Base-by-base conservation (phyloP, 2,329 filamentous ascomycete species). In the Colletotrichum neosansevieriae region DNA sequence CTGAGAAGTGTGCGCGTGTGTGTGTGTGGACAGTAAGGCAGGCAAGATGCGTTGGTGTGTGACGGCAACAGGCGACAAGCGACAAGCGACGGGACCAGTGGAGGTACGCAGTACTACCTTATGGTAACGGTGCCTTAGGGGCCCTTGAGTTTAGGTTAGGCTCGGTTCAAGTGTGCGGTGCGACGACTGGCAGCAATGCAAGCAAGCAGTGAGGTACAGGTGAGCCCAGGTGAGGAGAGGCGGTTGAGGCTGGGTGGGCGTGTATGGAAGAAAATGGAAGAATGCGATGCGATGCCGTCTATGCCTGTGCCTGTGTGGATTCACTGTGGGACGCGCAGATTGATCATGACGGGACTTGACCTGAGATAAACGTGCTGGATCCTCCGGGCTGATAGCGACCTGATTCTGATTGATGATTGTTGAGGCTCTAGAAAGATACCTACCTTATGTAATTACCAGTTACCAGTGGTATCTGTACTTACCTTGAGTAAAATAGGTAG, bases 231-330 rank as follows among this genome's bases (percentile, higher is more conserved):
- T 17, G 64, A 42, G 53, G 38, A 67, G 29, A 29, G 53, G 38
- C 68, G 29, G 7, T 29, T 53, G 59, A 65, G 63, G 64, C 29
- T 29, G 2, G 29, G 29, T 29, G 63, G 67, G 66, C 58, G 64
- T 56, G 63, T 63, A 70, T 63, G 73, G 71, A 68, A 62, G 71
- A 71, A 72, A 67, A 74, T 38, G 71, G 76, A 76, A 56, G 58
- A 47, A 61, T 29, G 44, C 24, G 56, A 60, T 49, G 50, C 58
- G 45, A 24, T 24, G 24, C 24, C 21, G 32, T 50, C 50, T 40
- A 50, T 57, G 24, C 24, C 38, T 38, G 36, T 38, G 11, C 36
- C 36, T 38, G 36, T 54, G 58, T 59, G 45, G 51, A n/a, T 11
- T 59, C 32, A 38, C 36, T 38, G 36, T 38, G 36, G 36, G 36